Conservation (phyloP, 345 rosid genomes). For the Eucalyptus guilfoylei region DNA sequence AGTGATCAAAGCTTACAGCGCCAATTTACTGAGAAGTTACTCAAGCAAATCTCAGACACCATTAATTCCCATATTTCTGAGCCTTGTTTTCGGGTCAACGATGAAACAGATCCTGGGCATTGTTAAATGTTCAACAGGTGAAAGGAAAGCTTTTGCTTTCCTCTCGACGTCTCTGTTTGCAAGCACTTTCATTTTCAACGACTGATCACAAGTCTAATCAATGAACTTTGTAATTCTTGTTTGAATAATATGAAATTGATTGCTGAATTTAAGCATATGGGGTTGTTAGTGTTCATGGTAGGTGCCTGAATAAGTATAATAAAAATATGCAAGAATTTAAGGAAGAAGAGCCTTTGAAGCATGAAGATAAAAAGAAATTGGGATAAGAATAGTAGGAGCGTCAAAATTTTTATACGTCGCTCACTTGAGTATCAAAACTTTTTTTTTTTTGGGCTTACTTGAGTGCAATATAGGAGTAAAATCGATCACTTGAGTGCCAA, state of each 20-base stretch:
- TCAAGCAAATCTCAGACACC: not conserved
- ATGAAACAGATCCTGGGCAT: not conserved
- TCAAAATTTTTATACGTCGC: no score
- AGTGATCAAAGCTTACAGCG: not conserved
- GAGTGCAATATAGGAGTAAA: no score
- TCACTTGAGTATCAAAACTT: no score
- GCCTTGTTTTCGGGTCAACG: not conserved
- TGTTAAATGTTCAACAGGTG: not conserved
- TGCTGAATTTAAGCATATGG: not conserved
- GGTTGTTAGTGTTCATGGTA: not conserved
- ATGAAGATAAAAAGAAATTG: not conserved
- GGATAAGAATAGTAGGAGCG: no score
- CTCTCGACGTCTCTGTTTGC: not conserved
- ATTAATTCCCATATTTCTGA: not conserved
- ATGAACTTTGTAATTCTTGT: not conserved
- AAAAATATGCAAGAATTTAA: not conserved
- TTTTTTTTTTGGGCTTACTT: no score
- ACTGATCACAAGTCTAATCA: not conserved
- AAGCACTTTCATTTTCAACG: not conserved
- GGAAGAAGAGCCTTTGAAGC: not conserved
- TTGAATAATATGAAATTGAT: not conserved
- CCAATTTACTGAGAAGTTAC: not conserved
- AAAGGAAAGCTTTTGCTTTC: not conserved
- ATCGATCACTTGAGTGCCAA: rapidly evolving
- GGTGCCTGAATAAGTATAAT: not conserved